Base-by-base conservation (phyloP, 148 eudicot species). In the Chenopodium album region DNA sequence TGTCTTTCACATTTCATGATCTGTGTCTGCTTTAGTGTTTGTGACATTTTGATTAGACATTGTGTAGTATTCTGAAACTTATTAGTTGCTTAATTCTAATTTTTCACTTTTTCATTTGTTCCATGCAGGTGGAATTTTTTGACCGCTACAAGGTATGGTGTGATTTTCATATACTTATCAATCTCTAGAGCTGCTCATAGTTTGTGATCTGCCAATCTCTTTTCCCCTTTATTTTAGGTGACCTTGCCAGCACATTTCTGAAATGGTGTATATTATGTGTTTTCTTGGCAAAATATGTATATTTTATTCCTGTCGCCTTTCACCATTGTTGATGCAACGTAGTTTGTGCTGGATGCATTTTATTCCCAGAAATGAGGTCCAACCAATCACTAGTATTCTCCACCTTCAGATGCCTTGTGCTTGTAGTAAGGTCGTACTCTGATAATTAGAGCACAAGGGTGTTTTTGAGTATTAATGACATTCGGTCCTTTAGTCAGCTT, bases 71-170 rank as follows among this genome's bases (percentile, higher is more conserved):
- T 59, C 76, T 48, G 22, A 62, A 22, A 54, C 44, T 73, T 7
- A 47, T 37, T 28, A 19, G 31, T 79, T 46, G 32, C 59, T 52
- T 34, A 29, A 41, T 29, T 73, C 79, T 81, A 65, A 78, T 54
- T 73, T 44, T 8, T 44, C 23, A 1, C 44, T 56, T 14, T 68
- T 78, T 34, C 9, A 75, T 82, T 17, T 20, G 60, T 82, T 91
- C 44, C 81, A 59, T 86, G 84, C 93, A 96, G 99, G 94, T 92
- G 86, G 98, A 91, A 76, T 96, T 96, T 88, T 96, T 94, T 72
- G 99, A 96, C 86, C 84, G 88, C 14, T 90, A 96, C 92, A 96
- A 96, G 99, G 99, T 94, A 94, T 76, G 75, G 22, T 28, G 60
- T n/a, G 71, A 2, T 9, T 75, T 48, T 34, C 34, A 52, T 77